These are phyloP conservation scores for Suillus discolor DNA, from an alignment of 768 basidiomycete genomes.

Conservation along the genomic window DNA sequence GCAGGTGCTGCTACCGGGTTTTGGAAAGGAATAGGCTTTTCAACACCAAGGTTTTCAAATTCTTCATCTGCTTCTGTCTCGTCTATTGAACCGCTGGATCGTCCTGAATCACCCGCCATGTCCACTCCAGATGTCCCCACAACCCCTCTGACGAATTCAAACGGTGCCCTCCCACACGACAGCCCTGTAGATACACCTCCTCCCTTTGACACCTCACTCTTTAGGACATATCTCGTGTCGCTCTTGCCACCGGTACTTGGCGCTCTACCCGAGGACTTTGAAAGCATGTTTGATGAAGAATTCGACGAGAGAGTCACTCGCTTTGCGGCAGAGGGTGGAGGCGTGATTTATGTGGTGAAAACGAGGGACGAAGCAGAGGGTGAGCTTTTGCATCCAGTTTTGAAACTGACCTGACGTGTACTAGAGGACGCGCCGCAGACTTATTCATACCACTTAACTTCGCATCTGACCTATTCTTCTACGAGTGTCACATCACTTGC, in stretches of 20 bases:
- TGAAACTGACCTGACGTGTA: slow-evolving; percentile 14
- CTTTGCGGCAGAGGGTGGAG: slow-evolving; percentile 76
- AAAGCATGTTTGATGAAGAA: slow-evolving; percentile 67
- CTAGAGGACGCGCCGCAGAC: slow-evolving; percentile 68
- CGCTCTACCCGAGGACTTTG: slow-evolving; percentile 64
- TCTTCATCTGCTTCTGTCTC: slow-evolving; percentile 14
- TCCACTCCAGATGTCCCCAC: slow-evolving; percentile 19
- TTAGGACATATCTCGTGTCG: slow-evolving; percentile 68
- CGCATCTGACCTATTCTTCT: slow-evolving; percentile 78
- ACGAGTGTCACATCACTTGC: slow-evolving; percentile 86
- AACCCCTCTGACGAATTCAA: slow-evolving; percentile 33
- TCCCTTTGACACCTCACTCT: slow-evolving; percentile 67
- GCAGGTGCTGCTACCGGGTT: slow-evolving; percentile 23
- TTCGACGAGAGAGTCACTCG: slow-evolving; percentile 76
- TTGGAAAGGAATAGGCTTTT: slow-evolving; percentile 26
- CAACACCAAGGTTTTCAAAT: slow-evolving; percentile 19
- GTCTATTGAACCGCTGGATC: slow-evolving; percentile 5
- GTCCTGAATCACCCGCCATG: slow-evolving; percentile 15
- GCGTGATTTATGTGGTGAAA: slow-evolving; percentile 83
- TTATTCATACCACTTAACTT: slow-evolving; percentile 66
- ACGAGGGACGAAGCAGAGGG: slow-evolving; percentile 75
- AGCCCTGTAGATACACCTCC: slow-evolving; percentile 41
- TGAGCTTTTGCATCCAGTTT: slow-evolving; percentile 33
- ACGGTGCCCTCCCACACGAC: slow-evolving; percentile 28
- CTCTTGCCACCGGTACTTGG: slow-evolving; percentile 84